phyloP scores from a whole-genome alignment of 2,329 filamentous ascomycete genomes.

The Fusarium sp. region DNA sequence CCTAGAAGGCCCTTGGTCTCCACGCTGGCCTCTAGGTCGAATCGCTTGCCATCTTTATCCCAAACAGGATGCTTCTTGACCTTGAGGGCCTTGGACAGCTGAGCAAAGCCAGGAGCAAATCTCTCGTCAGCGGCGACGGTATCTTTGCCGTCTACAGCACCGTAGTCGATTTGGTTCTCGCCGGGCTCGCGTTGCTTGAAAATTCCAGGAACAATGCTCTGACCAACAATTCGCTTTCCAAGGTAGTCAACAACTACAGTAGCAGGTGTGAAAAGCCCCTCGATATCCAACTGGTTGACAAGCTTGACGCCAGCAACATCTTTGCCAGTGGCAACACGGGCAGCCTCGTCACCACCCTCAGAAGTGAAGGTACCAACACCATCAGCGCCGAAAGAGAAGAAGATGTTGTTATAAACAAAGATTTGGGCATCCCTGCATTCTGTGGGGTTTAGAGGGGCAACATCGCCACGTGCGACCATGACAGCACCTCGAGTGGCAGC shows the following conservation, averaged over 20 bases:
- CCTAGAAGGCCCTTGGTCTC: slow-evolving; percentile 98
- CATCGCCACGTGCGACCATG: slow-evolving; percentile 90
- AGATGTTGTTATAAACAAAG: slow-evolving; percentile 99
- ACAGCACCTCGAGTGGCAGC: slow-evolving; percentile 93
- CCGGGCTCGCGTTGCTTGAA: slow-evolving; percentile 98
- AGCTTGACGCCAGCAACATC: slow-evolving; percentile 94
- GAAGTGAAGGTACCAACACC: slow-evolving; percentile 97
- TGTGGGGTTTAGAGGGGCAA: slow-evolving; percentile 93
- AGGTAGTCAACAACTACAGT: slow-evolving; percentile 98
- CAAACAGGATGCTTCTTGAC: slow-evolving; percentile 97
- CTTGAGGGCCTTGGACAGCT: slow-evolving; percentile 89
- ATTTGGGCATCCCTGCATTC: slow-evolving; percentile 95
- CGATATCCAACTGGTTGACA: slow-evolving; percentile 97
- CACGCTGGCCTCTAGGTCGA: slow-evolving; percentile 93
- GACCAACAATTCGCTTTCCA: slow-evolving; percentile 95
- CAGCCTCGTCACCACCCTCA: slow-evolving; percentile 96
- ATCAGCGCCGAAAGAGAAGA: slow-evolving; percentile 98
- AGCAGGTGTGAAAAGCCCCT: slow-evolving; percentile 92
- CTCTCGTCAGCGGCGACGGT: slow-evolving; percentile 90
- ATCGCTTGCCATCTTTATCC: slow-evolving; percentile 93
- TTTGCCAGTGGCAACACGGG: slow-evolving; percentile 94
- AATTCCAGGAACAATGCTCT: slow-evolving; percentile 98
- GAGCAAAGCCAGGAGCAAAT: slow-evolving; percentile 86
- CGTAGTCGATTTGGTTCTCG: slow-evolving; percentile 99
- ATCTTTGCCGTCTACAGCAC: slow-evolving; percentile 97